phyloP scores from a whole-genome alignment of 441 rosid species.

The Pelargonium fulgidum region DNA sequence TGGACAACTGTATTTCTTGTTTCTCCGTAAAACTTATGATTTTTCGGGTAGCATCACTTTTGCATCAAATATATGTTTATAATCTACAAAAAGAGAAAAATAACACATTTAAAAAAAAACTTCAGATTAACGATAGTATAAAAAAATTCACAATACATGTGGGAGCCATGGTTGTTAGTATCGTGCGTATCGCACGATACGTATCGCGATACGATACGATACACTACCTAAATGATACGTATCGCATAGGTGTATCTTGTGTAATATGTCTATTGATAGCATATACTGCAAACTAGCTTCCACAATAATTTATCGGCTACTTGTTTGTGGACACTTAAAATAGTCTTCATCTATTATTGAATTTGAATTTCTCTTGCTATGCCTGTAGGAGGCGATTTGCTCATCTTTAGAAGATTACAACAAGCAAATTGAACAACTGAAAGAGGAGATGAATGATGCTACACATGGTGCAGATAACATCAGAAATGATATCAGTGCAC shows the following conservation, averaged over 20 bases:
- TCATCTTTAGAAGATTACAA: slow-evolving; percentile 96
- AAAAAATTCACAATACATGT: no score
- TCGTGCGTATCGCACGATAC: no score
- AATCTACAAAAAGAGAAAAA: no score
- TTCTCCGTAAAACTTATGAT: no score
- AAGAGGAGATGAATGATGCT: slow-evolving; percentile 98
- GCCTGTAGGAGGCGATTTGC: slow-evolving; percentile 89
- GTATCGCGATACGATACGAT: no score
- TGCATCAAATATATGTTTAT: no score
- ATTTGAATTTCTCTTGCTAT: slow-evolving; percentile 13
- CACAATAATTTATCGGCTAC: neutral
- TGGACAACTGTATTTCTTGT: neutral
- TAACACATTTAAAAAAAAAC: no score
- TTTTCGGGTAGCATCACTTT: no score
- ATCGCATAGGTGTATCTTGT: no score
- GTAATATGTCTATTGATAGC: neutral
- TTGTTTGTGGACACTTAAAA: neutral
- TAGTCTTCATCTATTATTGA: slow-evolving; percentile 7
- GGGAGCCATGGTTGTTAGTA: no score
- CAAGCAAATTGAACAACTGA: slow-evolving; percentile 85
- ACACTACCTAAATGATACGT: no score
- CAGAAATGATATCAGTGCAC: slow-evolving; percentile 90
- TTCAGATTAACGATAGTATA: no score
- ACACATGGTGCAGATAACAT: slow-evolving; percentile 99
- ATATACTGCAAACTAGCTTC: neutral